Evolutionary conservation across 768 basidiomycete species (phyloP), one percentile per base, ranked within the genome.

Genomic region (Calocybe cyanea): DNA sequence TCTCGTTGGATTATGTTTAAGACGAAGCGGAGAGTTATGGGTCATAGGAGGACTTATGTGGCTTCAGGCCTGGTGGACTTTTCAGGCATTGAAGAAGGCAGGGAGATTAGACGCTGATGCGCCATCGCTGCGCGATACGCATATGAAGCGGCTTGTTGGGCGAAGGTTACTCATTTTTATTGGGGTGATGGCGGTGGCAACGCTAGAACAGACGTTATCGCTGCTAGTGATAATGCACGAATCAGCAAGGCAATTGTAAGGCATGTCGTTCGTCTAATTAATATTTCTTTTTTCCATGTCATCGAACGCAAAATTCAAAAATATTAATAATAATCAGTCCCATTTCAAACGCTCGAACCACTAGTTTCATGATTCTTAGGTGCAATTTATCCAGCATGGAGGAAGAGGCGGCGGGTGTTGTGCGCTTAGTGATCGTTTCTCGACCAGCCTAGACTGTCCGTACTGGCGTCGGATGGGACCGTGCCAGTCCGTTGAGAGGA

Each of bases 1-100:
- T 96, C 51, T 86, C 90, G 1, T 75, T 96, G 0, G 93, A 94
- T 9, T 94, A 93, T 23, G 90, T 96, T 7, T 76, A 92, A 2
- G 93, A 97, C 56, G 94, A 97, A 63, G 93, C 90, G 76, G 59
- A 75, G 49, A 75, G n/a, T 75, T 43, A 59, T 71, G 44, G 73
- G 73, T n/a, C 73, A 74, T 47, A 55, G 71, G 41, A 73, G 93
- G 43, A 97, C 94, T 18, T 97, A 96, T 56, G 92, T 92, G n/a
- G 90, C 88, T 14, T 87, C 84, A 43, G 86, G 87, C 89, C 89
- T 0, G 89, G 89, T 2, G 62, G 87, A 42, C 85, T 96, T 38
- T 92, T 2, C 90, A 93, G 61, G 90, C 90, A 0, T 66, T 96
- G 52, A 73, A 89, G 30, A 92, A 89, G 58, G 88, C 88, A 0